phyloP scores from a whole-genome alignment of 192 early-diverging fungal genomes.

The Coemansia sp. region DNA sequence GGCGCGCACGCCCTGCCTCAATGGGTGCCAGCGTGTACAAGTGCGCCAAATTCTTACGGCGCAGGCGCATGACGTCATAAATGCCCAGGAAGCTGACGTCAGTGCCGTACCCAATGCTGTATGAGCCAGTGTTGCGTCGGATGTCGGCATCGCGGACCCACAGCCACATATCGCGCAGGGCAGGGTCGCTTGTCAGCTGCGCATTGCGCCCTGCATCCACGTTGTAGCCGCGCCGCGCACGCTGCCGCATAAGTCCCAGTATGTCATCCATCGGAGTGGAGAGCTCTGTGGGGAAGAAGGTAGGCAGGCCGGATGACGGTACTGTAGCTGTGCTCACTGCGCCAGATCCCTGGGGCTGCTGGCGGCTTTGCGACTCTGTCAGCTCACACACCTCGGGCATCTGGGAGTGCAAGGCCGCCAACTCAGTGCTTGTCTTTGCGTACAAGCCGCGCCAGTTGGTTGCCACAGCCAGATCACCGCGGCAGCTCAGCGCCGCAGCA shows the following conservation, averaged over 20 bases:
- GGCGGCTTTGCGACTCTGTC: background rate
- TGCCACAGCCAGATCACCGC: constrained; percentile 32
- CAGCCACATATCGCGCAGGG: constrained; percentile 29
- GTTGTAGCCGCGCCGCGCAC: constrained; percentile 74
- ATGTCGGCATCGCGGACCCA: constrained; percentile 56
- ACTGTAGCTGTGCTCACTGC: background rate
- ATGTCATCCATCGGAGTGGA: constrained; percentile 58
- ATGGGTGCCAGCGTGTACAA: constrained; percentile 50
- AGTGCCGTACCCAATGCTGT: constrained; percentile 57
- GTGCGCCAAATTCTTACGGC: constrained; percentile 53
- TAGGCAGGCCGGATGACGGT: background rate
- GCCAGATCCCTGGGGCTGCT: background rate
- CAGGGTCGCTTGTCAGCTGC: constrained; percentile 13
- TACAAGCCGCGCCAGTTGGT: constrained; percentile 44
- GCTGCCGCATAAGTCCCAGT: constrained; percentile 74
- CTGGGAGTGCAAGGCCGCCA: constrained; percentile 25
- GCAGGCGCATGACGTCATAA: constrained; percentile 32
- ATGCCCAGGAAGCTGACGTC: constrained; percentile 42
- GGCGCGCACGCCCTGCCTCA: constrained; percentile 8
- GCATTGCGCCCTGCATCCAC: constrained; percentile 62
- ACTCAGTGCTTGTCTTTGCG: constrained; percentile 16
- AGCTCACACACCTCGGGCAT: constrained; percentile 38
- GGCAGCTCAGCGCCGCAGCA: constrained; percentile 25
- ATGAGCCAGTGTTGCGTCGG: constrained; percentile 41
- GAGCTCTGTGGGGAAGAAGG: background rate